A percentile compares a stretch with the other conserved stretches of the same genome.
Evolutionary conservation across 2,329 filamentous ascomycete genomes (phyloP).

Genomic region (Penicillium digitatum): DNA sequence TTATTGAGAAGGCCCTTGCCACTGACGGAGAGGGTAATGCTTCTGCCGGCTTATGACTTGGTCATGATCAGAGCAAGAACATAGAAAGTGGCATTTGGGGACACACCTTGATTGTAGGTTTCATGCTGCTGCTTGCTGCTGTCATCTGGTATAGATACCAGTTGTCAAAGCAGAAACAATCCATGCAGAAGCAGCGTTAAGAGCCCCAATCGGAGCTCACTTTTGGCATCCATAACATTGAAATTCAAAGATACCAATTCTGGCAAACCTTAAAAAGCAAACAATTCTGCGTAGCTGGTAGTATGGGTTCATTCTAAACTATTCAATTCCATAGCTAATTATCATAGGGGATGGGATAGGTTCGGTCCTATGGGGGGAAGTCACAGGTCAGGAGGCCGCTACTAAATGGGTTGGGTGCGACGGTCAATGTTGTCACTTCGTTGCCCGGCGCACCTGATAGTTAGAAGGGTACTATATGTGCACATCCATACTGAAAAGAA

Average conservation of each 20-base stretch:
- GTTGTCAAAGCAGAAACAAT: background rate
- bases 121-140: constrained; percentile 26
- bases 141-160: constrained; percentile 19
- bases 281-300: background rate
- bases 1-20: constrained; percentile 53
- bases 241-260: background rate
- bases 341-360: background rate
- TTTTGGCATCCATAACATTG: background rate
- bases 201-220: background rate
- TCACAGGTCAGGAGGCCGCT: background rate
- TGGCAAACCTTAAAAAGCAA: background rate
- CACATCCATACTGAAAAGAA: background rate
- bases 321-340: background rate
- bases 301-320: background rate
- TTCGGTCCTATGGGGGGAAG: background rate
- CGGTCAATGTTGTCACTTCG: background rate
- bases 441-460: background rate
- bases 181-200: constrained; percentile 7
- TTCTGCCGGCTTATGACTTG: constrained; percentile 36
- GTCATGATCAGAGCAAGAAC: constrained; percentile 4
- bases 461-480: background rate
- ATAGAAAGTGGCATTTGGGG: constrained; percentile 6
- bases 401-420: background rate
- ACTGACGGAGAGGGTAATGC: constrained; percentile 37
- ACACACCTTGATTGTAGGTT: constrained; percentile 22